Base-by-base conservation (phyloP, 78 protist species). In the Dictyostelium purpureum region DNA sequence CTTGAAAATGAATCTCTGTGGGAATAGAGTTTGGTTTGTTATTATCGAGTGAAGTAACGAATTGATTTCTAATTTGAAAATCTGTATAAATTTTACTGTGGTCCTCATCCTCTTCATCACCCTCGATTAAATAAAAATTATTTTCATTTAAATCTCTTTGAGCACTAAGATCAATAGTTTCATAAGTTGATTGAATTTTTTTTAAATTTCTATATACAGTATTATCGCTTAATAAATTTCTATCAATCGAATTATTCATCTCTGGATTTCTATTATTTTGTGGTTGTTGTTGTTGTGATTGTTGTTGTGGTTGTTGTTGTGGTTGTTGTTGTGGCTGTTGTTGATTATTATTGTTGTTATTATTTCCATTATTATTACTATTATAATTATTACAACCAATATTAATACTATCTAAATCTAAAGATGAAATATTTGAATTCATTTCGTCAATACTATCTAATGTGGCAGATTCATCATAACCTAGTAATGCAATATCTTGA, bases 401-500 rank as follows among this genome's bases (percentile, higher is more conserved):
- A 18, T 18, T 11, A 18, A 18, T 24, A 24, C 19, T 24, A 40
- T 69, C 40, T 69, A 40, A 35, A 35, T 35, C 35, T 19, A 42
- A 38, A 16, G 47, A n/a, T 19, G 76, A 69, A 10, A 65, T 1
- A 18, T 10, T 65, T 40, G 51, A 69, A 69, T 69, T 69, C 7
- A 69, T 38, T 69, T 69, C 76, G 19, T 75, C 81, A 35, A 43
- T 42, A 52, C 14, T 21, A 38, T 75, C 81, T 9, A 71, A 14
- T 45, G 54, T 19, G 7, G 6, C 71, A 26, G 79, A 51, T 14
- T 52, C 61, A 43, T 79, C 59, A 73, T 56, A 28, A 70, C 69
- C 43, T 54, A 21, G 37, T 85, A 79, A 85, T 73, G 66, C 92
- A 43, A 85, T 85, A 73, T 85, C 92, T 61, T 85, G 92, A 85